Evolutionary conservation across 371 early-diverging fungal genomes (phyloP).

Genomic region (Rhizomucor pusillus): DNA sequence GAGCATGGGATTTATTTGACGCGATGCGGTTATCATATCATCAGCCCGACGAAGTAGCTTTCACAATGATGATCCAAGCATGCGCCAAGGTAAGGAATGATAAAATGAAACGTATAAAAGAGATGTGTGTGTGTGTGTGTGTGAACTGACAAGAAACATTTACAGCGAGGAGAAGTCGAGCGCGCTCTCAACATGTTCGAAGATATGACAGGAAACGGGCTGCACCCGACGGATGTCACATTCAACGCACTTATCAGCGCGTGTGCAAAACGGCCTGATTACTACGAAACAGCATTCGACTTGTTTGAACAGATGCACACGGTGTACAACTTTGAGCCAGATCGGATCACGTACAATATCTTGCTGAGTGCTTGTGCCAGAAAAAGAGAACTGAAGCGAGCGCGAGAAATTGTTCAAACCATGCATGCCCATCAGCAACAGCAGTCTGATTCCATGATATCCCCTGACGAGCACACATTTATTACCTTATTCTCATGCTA

Average conservation of each 20-base stretch:
- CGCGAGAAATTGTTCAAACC: conserved; percentile 57
- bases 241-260: conserved; percentile 86
- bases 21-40: conserved; percentile 80
- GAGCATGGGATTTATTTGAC: conserved; percentile 92
- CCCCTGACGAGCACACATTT: conserved; percentile 57
- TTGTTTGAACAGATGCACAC: conserved; percentile 80
- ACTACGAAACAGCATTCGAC: conserved; percentile 79
- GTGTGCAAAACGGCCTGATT: conserved; percentile 78
- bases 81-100: conserved; percentile 65
- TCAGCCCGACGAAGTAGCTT: conserved; percentile 76
- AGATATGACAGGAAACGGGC: conserved; percentile 69
- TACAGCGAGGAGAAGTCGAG: conserved; percentile 67
- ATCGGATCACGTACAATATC: conserved; percentile 77
- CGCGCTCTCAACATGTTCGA: conserved; percentile 80
- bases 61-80: conserved; percentile 88
- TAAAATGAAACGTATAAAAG: too few relatives aligned
- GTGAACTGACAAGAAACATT: neutral
- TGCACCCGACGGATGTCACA: conserved; percentile 78
- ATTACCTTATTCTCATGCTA: conserved; percentile 69
- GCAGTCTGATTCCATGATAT: conserved; percentile 23
- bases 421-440: conserved; percentile 45
- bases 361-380: conserved; percentile 75
- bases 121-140: neutral
- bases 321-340: conserved; percentile 76
- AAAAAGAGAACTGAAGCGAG: conserved; percentile 59